Conservation (phyloP, 1,139 yeast species). For the Saccharomyces hybrid region DNA sequence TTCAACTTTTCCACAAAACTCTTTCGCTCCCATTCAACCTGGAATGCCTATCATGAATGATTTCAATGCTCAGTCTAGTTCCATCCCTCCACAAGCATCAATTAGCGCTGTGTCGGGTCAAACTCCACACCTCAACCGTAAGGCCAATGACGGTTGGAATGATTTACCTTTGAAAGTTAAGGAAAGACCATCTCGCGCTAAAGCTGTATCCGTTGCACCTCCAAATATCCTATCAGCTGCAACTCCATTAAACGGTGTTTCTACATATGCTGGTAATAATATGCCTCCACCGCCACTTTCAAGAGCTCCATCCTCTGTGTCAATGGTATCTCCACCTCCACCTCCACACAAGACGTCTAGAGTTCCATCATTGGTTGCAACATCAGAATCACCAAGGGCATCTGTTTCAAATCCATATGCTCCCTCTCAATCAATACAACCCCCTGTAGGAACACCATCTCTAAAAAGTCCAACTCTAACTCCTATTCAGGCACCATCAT, state of each 20-base stretch:
- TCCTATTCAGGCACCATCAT: slow-evolving; percentile 16
- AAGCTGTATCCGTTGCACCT: slow-evolving; percentile 30
- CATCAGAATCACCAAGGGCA: slow-evolving; percentile 16
- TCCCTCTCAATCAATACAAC: slow-evolving; percentile 23
- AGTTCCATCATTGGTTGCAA: slow-evolving; percentile 10
- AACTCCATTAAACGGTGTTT: slow-evolving; percentile 8
- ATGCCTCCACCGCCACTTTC: slow-evolving; percentile 22
- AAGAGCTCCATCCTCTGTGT: slow-evolving; percentile 21
- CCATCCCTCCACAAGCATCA: slow-evolving; percentile 12
- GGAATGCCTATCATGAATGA: background rate
- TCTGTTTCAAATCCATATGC: slow-evolving; percentile 37
- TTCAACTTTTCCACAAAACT: slow-evolving; percentile 8
- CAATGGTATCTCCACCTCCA: slow-evolving; percentile 16
- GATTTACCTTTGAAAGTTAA: slow-evolving; percentile 73
- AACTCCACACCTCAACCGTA: slow-evolving; percentile 36
- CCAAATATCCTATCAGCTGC: slow-evolving; percentile 13
- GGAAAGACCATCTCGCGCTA: slow-evolving; percentile 43
- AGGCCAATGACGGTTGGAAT: slow-evolving; percentile 86
- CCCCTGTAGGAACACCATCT: slow-evolving; percentile 1
- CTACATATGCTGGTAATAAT: slow-evolving; percentile 6
- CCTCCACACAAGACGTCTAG: slow-evolving; percentile 19
- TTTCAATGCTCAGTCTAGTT: background rate
- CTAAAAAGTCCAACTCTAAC: slow-evolving; percentile 9
- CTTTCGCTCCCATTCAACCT: background rate
- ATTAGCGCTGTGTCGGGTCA: slow-evolving; percentile 28